Conservation (phyloP, 306 rosid genomes). For the Cyamopsis tetragonoloba region DNA sequence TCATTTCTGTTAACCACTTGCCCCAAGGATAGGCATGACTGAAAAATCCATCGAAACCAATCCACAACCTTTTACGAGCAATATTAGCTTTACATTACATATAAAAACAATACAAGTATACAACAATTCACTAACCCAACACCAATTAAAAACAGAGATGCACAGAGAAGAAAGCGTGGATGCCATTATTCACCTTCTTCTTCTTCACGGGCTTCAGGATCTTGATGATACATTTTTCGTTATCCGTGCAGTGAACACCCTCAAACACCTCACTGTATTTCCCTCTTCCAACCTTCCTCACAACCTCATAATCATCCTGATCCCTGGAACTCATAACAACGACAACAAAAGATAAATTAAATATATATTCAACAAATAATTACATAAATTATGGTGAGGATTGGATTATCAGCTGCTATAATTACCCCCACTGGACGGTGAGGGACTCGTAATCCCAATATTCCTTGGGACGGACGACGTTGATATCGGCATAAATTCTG, state of each 20-base stretch:
- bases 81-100: neutral
- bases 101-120: too few relatives aligned
- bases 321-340: constrained; percentile 42
- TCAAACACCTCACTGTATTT: constrained; percentile 85
- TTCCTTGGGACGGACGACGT: constrained; percentile 79
- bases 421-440: constrained; percentile 82
- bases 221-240: constrained; percentile 70
- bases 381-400: neutral
- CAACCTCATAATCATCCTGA: constrained; percentile 82
- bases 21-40: neutral
- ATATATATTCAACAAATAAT: neutral
- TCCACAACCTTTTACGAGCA: neutral
- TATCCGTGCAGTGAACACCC: constrained; percentile 67
- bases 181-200: constrained; percentile 52
- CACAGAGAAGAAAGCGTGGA: neutral
- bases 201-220: constrained; percentile 81
- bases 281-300: constrained; percentile 82
- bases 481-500: constrained; percentile 67
- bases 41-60: neutral
- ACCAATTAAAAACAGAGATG: neutral
- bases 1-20: neutral
- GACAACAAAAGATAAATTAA: neutral
- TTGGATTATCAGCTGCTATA: neutral
- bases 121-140: neutral
- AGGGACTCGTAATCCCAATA: too few relatives aligned